Evolutionary conservation across 805 yeast species (phyloP), one percentile per base, ranked within the genome.

Genomic region (Candida loeiensis): DNA sequence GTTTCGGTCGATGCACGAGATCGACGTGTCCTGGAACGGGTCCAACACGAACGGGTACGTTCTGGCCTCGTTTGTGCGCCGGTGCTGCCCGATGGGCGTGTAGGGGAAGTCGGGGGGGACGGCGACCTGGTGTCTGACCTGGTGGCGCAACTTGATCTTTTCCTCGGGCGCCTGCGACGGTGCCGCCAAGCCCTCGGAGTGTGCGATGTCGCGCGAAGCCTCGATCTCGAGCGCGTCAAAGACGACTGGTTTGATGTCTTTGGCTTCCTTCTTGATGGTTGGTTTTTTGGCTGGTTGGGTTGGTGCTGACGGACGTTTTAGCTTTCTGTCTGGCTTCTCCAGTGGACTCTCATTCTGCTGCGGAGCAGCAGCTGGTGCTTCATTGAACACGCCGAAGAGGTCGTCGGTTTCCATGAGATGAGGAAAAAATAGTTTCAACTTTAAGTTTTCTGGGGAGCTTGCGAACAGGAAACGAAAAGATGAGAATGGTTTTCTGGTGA

Each of bases 121-220:
- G 1, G 98, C 97, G 8, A 91, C 99, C 63, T 91, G 97, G 66
- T 91, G 99, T 61, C 98, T 83, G 41, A 91, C 96, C 63, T 88
- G 96, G 69, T 91, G 99, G 43, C 80, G 80, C 48, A 89, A 69
- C 58, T 84, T 82, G 44, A 89, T 81, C 41, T 64, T 63, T 7
- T 64, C 60, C 39, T 64, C 69, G 3, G 59, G 67, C 4, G 22
- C 24, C 28, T 20, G 13, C 8, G 16, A 3, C 14, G 22, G 25
- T 6, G 34, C 8, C 52, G 80, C 56, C 25, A 88, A 67, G 4
- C 95, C 95, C 22, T 76, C 76, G 0, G 95, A 84, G 1, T 85
- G 87, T n/a, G 79, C 79, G 22, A 89, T 95, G 60, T 88, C 95
- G 60, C 95, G 73, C 3, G 87, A 81, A 0, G 96, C 93, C 61